These are phyloP conservation scores for Pontederia crassipes DNA, from an alignment of 176 grass and related monocot species.

Conservation along the genomic window DNA sequence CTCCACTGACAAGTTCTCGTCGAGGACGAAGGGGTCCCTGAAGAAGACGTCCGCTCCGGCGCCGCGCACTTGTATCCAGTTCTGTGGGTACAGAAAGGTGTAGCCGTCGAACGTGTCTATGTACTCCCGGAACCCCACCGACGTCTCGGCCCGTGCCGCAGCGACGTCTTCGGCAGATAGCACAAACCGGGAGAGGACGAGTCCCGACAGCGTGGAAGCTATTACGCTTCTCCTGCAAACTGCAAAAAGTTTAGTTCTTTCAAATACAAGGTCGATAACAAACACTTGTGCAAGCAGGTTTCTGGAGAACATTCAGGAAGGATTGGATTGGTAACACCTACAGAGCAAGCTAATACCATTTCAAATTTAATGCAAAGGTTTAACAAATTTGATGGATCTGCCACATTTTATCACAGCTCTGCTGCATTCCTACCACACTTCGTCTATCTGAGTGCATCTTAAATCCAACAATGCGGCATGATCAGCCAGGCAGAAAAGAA, in stretches of 20 bases:
- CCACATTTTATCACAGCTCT: no score
- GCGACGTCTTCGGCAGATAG: conserved; percentile 24
- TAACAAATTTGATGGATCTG: no score
- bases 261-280: no score
- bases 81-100: conserved; percentile 57
- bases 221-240: conserved; percentile 77
- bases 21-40: conserved; percentile 51
- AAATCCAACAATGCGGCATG: no score
- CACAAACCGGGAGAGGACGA: conserved; percentile 26
- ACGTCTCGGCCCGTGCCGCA: conserved; percentile 11
- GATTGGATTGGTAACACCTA: no score
- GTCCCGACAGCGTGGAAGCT: conserved; percentile 46
- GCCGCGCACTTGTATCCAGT: conserved; percentile 73
- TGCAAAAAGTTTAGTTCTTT: conserved; percentile 44
- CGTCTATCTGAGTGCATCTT: no score
- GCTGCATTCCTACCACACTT: no score
- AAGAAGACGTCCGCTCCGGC: conserved; percentile 71
- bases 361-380: no score
- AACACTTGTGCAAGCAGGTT: no score
- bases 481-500: no score
- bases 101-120: conserved; percentile 80
- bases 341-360: no score
- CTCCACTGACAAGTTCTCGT: conserved; percentile 74
- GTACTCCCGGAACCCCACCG: conserved; percentile 51
- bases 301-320: no score